Evolutionary conservation across 768 basidiomycete species (phyloP).

Genomic region (Inosperma sp.): DNA sequence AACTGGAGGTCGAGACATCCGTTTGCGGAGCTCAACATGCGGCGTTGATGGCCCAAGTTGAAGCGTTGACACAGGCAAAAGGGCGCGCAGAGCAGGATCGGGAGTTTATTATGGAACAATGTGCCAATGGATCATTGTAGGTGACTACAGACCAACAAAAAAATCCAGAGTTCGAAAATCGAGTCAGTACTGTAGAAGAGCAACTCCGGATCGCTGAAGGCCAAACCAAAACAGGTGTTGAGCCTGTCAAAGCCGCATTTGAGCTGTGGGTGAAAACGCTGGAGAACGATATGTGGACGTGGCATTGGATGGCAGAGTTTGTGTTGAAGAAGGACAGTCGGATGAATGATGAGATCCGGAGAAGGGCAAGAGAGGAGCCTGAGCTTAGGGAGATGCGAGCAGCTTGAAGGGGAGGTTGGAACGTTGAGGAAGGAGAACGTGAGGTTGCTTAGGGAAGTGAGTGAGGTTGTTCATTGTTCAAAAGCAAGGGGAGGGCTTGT

Average conservation of each 20-base stretch:
- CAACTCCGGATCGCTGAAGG: constrained; percentile 54
- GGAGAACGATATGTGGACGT: constrained; percentile 43
- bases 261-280: constrained; percentile 43
- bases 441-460: constrained; percentile 23
- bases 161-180: constrained; percentile 47
- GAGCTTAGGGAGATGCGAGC: constrained; percentile 36
- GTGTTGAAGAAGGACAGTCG: constrained; percentile 52
- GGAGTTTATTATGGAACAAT: constrained; percentile 54
- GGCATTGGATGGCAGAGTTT: constrained; percentile 46
- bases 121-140: constrained; percentile 47
- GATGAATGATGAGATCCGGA: constrained; percentile 60
- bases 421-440: constrained; percentile 22
- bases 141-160: constrained; percentile 42
- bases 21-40: constrained; percentile 34
- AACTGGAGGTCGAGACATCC: constrained; percentile 18
- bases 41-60: constrained; percentile 23
- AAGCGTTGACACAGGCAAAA: constrained; percentile 28
- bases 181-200: too few relatives aligned
- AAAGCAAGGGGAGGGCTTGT: constrained; percentile 32
- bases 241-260: constrained; percentile 46
- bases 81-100: constrained; percentile 40
- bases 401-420: constrained; percentile 18
- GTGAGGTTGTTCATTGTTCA: constrained; percentile 23
- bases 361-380: constrained; percentile 53
- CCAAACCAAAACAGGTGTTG: constrained; percentile 53